Percentiles rank a stretch among this genome's conserved stretches.
Conservation (phyloP, 257 asterid species). For the Forsythia viridissima region DNA sequence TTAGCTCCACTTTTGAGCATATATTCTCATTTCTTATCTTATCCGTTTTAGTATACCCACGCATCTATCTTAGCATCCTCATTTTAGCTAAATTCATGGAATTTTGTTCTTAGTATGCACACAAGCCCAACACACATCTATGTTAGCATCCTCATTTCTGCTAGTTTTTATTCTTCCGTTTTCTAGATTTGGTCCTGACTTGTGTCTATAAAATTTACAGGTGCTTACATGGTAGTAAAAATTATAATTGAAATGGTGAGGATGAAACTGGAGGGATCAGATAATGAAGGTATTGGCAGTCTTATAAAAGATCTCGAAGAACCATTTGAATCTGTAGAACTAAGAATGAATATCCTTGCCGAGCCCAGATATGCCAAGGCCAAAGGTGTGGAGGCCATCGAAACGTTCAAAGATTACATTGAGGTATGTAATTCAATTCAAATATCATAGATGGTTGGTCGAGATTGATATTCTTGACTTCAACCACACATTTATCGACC, state of each 20-base stretch:
- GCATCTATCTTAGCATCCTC: no score
- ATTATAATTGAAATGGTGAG: conserved; percentile 88
- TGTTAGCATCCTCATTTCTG: no score
- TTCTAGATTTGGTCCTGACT: background rate
- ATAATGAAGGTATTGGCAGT: conserved; percentile 67
- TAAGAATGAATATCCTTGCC: conserved; percentile 68
- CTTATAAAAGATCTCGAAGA: conserved; percentile 75
- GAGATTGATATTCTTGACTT: background rate
- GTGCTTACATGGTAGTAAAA: conserved; percentile 91
- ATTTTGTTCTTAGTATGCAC: no score
- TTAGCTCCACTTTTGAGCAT: no score
- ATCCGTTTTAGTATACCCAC: no score
- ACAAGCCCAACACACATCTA: no score
- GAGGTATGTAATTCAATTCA: conserved; percentile 45
- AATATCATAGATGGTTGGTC: background rate
- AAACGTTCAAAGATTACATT: conserved; percentile 58
- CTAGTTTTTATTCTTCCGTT: background rate
- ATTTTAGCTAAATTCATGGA: no score
- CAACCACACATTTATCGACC: background rate
- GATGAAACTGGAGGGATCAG: conserved; percentile 80
- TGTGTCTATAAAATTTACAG: conserved; percentile 28
- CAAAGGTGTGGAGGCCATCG: conserved; percentile 67
- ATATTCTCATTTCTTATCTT: no score
- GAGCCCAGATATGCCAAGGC: conserved; percentile 80
- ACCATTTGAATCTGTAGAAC: conserved; percentile 74